phyloP scores from a whole-genome alignment of 2,329 filamentous ascomycete species.

The Trichocomaceae sp. region DNA sequence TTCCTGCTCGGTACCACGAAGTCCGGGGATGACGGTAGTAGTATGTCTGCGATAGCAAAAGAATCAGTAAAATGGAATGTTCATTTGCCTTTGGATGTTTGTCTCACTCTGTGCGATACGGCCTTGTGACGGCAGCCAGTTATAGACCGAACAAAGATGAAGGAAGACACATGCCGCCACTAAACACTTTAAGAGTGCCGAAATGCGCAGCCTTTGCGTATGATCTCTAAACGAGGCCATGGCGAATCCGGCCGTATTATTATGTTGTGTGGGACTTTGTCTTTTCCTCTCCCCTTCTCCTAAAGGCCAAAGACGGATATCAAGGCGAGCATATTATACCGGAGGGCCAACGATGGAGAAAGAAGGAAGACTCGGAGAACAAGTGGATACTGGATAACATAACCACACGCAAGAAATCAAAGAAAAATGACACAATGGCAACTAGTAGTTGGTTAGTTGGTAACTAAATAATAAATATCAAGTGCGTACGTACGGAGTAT shows the following conservation, averaged over 20 bases:
- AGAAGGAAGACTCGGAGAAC: not conserved
- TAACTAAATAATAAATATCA: not conserved
- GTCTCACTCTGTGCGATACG: slow-evolving; percentile 3
- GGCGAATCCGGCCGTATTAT: not conserved
- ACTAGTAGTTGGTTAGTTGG: too few relatives aligned
- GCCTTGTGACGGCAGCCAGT: slow-evolving; percentile 7
- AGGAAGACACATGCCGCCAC: slow-evolving; percentile 8
- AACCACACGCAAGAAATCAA: not conserved
- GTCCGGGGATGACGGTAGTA: slow-evolving; percentile 4
- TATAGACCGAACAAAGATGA: slow-evolving; percentile 10
- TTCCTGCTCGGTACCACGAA: slow-evolving; percentile 2
- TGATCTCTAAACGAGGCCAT: slow-evolving; percentile 12
- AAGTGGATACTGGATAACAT: not conserved
- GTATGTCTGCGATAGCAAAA: not conserved
- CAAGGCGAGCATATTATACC: too few relatives aligned
- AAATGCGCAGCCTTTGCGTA: slow-evolving; percentile 3
- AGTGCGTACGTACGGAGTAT: not conserved
- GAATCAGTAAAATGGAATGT: not conserved
- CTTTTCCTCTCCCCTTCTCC: not conserved
- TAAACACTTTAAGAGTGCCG: slow-evolving; percentile 10
- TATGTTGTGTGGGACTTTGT: not conserved
- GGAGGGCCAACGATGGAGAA: too few relatives aligned
- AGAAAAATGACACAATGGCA: not conserved
- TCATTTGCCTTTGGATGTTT: not conserved
- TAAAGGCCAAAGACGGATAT: too few relatives aligned